Evolutionary conservation across 2,329 filamentous ascomycete genomes (phyloP).

Genomic region (Acephala macrosclerotiorum): DNA sequence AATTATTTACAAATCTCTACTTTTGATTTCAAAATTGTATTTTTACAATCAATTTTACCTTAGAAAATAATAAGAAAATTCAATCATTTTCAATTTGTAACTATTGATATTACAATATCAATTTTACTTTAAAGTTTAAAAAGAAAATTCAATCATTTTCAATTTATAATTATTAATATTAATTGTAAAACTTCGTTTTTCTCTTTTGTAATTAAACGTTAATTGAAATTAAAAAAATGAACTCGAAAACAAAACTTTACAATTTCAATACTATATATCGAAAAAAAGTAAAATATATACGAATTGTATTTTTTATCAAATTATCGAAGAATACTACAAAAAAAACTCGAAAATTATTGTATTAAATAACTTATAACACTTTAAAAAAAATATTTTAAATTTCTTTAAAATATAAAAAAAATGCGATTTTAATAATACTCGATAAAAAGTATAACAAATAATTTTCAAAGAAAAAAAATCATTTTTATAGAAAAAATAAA

Average conservation of each 20-base stretch:
- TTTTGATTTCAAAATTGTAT: slow-evolving; percentile 3
- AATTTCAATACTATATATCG: slow-evolving; percentile 32
- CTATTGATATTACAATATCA: slow-evolving; percentile 28
- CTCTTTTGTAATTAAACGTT: slow-evolving; percentile 29
- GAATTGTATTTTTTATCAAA: slow-evolving; percentile 30
- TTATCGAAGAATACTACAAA: slow-evolving; percentile 29
- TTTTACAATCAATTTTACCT: slow-evolving; percentile 7
- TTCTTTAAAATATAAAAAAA: slow-evolving; percentile 33
- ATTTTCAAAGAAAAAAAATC: slow-evolving; percentile 34
- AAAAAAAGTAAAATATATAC: slow-evolving; percentile 32
- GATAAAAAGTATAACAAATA: slow-evolving; percentile 33
- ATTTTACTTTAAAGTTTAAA: slow-evolving; percentile 5
- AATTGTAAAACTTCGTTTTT: slow-evolving; percentile 34
- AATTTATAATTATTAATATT: slow-evolving; percentile 34
- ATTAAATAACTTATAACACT: slow-evolving; percentile 31
- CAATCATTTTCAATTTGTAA: slow-evolving; percentile 34
- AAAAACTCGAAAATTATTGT: slow-evolving; percentile 28
- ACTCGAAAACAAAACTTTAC: slow-evolving; percentile 30
- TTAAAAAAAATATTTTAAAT: slow-evolving; percentile 31
- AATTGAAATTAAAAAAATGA: slow-evolving; percentile 33
- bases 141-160: slow-evolving; percentile 30
- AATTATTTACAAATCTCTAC: slow-evolving; percentile 8
- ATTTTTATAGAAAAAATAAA: slow-evolving; percentile 36
- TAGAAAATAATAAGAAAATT: slow-evolving; percentile 25
- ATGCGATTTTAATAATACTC: slow-evolving; percentile 30